These are phyloP conservation scores for Suillus plorans DNA, from an alignment of 768 basidiomycete genomes.

Conservation along the genomic window DNA sequence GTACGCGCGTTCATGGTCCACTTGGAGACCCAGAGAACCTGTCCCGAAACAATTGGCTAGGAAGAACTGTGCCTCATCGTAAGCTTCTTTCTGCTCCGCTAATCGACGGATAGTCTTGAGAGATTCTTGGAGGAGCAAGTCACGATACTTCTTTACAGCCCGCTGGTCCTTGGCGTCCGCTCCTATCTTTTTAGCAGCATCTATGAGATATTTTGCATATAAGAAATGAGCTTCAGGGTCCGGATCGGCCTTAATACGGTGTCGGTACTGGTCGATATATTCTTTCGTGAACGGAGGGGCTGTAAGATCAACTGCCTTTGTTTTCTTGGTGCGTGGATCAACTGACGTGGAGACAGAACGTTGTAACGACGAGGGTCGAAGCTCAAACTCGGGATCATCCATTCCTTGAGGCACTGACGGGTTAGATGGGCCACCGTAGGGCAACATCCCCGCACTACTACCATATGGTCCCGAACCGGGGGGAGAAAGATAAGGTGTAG, in stretches of 20 bases:
- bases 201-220: slow-evolving; percentile 98
- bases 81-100: slow-evolving; percentile 89
- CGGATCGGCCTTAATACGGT: slow-evolving; percentile 95
- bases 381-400: slow-evolving; percentile 53
- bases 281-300: slow-evolving; percentile 91
- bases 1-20: slow-evolving; percentile 97
- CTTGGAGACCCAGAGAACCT: slow-evolving; percentile 90
- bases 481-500: slow-evolving; percentile 33
- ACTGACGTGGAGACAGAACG: slow-evolving; percentile 59
- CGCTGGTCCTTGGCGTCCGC: slow-evolving; percentile 72
- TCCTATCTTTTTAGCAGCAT: slow-evolving; percentile 92
- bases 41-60: slow-evolving; percentile 96
- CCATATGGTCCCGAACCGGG: slow-evolving; percentile 21
- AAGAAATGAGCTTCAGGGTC: slow-evolving; percentile 98
- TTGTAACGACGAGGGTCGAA: slow-evolving; percentile 49
- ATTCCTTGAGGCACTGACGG: slow-evolving; percentile 30
- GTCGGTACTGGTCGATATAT: slow-evolving; percentile 97
- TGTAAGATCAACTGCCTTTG: slow-evolving; percentile 78
- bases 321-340: slow-evolving; percentile 58
- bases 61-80: slow-evolving; percentile 98
- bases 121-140: slow-evolving; percentile 82
- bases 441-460: slow-evolving; percentile 14
- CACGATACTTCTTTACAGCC: slow-evolving; percentile 87
- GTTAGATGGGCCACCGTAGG: slow-evolving; percentile 17
- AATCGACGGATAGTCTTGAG: slow-evolving; percentile 90